Evolutionary conservation across 1,284 basidiomycete species (phyloP), one percentile per base, ranked within the genome.

Genomic region (Xerocomus amazonicus): DNA sequence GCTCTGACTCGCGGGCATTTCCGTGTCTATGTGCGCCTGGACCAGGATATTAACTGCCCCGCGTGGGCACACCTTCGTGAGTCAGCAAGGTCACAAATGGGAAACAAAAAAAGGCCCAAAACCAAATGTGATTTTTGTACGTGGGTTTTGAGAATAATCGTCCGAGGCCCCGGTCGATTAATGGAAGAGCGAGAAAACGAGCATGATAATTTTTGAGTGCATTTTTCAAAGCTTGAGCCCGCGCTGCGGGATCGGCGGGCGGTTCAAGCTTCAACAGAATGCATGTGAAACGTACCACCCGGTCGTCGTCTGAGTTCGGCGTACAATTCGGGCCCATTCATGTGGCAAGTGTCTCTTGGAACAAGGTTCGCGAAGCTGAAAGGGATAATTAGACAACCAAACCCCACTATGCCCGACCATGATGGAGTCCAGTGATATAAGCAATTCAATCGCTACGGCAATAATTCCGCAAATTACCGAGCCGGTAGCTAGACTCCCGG

Each of bases 401-500:
- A 65, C 60, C 55, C 62, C 56, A 61, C 49, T 48, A 41, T 14
- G 33, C 23, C 63, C 61, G 63, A 59, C 50, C 29, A 39, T 26
- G 27, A 34, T 45, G 37, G 26, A 28, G 14, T 41, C 29, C 39
- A 29, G 47, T 45, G 47, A 51, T 47, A 44, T 58, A 61, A 57
- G 51, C 59, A 65, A 66, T 62, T 66, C 60, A 62, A 39, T 65
- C 50, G 54, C 56, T 57, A 59, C 54, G 50, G 52, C 48, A 62
- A 27, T 38, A 19, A 29, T 3, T 39, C 49, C 58, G 53, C 44
- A 49, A 49, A 43, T 50, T 61, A 50, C 58, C 44, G 45, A 51
- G 9, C 42, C 42, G 32, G 42, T 4, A 23, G 19, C 19, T 23
- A 4, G 19, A 23, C 19, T 23, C 19, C 19, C 19, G 19, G 19